A percentile compares a stretch with the other conserved stretches of the same genome.
Evolutionary conservation across 306 rosid species (phyloP).

Genomic region (Cucurbita maxima): DNA sequence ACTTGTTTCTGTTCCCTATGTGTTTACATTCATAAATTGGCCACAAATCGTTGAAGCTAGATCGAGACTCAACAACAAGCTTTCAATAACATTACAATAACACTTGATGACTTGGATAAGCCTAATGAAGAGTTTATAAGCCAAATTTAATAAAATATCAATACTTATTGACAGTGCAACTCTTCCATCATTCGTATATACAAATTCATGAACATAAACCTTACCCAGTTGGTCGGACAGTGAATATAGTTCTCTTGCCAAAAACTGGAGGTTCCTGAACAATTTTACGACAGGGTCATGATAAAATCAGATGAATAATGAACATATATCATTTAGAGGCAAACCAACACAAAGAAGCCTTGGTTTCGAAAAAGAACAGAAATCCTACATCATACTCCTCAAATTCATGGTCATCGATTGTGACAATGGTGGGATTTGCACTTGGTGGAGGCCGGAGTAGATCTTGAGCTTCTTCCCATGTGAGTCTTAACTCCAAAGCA

Average conservation of each 20-base stretch:
- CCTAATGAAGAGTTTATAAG: background rate
- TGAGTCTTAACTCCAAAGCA: conserved; percentile 67
- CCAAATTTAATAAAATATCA: background rate
- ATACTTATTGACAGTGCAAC: background rate
- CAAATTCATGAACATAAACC: conserved; percentile 11
- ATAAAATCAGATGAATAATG: conserved; percentile 4
- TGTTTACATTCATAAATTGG: background rate
- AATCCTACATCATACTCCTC: conserved; percentile 89
- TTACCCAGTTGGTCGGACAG: conserved; percentile 56
- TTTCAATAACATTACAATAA: background rate
- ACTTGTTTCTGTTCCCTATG: conserved; percentile 40
- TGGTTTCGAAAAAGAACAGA: background rate
- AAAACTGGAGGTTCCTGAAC: conserved; percentile 89
- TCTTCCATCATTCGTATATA: background rate
- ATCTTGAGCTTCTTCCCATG: conserved; percentile 99
- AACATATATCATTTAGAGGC: background rate
- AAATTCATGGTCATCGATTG: conserved; percentile 72
- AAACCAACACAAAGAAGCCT: background rate
- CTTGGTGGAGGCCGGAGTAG: conserved; percentile 89
- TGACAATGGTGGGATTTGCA: conserved; percentile 66
- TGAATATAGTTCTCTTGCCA: conserved; percentile 81
- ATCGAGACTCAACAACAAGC: background rate
- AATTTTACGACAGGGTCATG: conserved; percentile 12
- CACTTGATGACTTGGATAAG: background rate
- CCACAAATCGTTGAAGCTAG: background rate